A percentile compares a stretch with the other conserved stretches of the same genome.
Evolutionary conservation across 2,329 filamentous ascomycete genomes (phyloP).

Genomic region (Calonectria hongkongensis): DNA sequence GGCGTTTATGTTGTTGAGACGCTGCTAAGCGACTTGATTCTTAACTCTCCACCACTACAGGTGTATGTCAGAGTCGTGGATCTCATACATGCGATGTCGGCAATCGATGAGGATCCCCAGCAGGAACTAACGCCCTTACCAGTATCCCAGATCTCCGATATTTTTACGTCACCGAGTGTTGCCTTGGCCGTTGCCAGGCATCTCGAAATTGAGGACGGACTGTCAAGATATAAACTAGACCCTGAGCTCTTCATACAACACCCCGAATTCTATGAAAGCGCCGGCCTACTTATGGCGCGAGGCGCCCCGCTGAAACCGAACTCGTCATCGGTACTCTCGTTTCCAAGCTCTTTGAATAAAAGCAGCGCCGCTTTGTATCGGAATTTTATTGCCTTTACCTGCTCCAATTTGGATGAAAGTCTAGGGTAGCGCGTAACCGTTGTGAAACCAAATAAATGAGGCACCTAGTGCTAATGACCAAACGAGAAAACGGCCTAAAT

Average conservation of each 20-base stretch:
- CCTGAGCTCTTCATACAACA: background rate
- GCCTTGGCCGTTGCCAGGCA: background rate
- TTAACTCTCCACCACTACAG: background rate
- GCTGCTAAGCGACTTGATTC: background rate
- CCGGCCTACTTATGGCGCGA: background rate
- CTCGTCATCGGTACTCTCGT: background rate
- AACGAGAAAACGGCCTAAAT: too few relatives aligned
- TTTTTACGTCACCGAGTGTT: background rate
- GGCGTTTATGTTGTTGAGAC: background rate
- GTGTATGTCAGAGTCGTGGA: background rate
- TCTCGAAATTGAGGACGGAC: background rate
- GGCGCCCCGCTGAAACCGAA: background rate
- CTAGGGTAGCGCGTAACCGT: too few relatives aligned
- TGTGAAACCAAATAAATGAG: too few relatives aligned
- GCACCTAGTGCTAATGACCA: too few relatives aligned
- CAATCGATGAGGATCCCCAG: background rate
- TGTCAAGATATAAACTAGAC: background rate
- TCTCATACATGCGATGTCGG: background rate
- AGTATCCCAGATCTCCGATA: background rate
- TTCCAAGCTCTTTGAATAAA: background rate
- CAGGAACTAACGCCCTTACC: background rate
- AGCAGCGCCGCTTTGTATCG: background rate
- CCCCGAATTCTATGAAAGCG: background rate
- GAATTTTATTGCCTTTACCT: background rate
- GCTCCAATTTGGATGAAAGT: too few relatives aligned